These are phyloP conservation scores for Yarrowia deformans DNA, from an alignment of 805 yeast genomes.

Conservation along the genomic window DNA sequence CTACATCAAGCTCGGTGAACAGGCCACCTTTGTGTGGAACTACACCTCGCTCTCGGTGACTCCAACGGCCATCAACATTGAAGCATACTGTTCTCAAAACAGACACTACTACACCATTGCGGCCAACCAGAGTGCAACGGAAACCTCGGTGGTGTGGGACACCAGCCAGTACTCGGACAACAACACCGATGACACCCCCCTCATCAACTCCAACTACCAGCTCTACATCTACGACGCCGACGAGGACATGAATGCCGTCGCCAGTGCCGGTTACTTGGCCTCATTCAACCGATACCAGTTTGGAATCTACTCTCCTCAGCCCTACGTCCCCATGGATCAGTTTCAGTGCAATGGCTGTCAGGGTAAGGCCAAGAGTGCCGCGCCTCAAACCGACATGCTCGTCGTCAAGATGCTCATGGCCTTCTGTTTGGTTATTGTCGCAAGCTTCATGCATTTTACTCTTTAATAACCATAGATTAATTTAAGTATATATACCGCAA, in stretches of 20 bases:
- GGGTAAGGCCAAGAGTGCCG: constrained; percentile 34
- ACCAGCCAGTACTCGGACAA: constrained; percentile 48
- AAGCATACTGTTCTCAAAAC: constrained; percentile 52
- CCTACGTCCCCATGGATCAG: constrained; percentile 47
- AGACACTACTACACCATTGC: constrained; percentile 52
- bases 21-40: constrained; percentile 54
- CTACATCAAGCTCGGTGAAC: constrained; percentile 52
- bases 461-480: constrained; percentile 27
- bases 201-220: constrained; percentile 51
- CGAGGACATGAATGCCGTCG: constrained; percentile 45
- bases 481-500: not conserved
- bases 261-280: constrained; percentile 51
- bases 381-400: constrained; percentile 17
- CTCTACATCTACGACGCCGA: constrained; percentile 51
- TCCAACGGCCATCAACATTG: constrained; percentile 52
- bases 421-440: constrained; percentile 21
- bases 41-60: constrained; percentile 51
- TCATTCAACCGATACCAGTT: constrained; percentile 48
- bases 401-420: constrained; percentile 35
- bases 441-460: constrained; percentile 26
- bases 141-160: constrained; percentile 51
- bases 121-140: constrained; percentile 46
- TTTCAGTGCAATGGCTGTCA: constrained; percentile 30
- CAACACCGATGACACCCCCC: constrained; percentile 38
- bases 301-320: constrained; percentile 52